Evolutionary conservation across 768 basidiomycete genomes (phyloP).

Genomic region (Boletus rubescentipes): DNA sequence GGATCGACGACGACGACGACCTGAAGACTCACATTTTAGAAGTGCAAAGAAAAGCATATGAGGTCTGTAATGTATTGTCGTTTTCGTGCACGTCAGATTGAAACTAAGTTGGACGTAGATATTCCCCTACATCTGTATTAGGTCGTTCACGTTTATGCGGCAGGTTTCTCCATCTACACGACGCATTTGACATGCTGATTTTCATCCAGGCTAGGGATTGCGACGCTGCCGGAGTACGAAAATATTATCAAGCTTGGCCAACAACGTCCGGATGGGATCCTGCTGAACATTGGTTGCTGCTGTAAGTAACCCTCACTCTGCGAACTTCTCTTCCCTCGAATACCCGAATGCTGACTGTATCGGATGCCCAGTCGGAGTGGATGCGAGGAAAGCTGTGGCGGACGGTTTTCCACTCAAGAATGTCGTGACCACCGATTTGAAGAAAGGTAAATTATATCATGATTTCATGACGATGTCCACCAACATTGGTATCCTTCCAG

Average conservation of each 20-base stretch:
- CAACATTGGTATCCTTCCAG: constrained; percentile 28
- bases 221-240: constrained; percentile 18
- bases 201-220: constrained; percentile 10
- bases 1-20: constrained; percentile 27
- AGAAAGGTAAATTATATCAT: constrained; percentile 26
- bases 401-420: constrained; percentile 45
- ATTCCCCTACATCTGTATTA: constrained; percentile 31
- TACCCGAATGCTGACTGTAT: background rate
- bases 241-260: constrained; percentile 36
- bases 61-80: constrained; percentile 13
- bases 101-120: constrained; percentile 13
- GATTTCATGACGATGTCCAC: background rate
- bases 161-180: background rate
- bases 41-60: constrained; percentile 31
- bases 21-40: constrained; percentile 32
- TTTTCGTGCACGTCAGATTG: background rate
- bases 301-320: constrained; percentile 27
- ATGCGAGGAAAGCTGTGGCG: constrained; percentile 39
- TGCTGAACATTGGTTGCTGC: constrained; percentile 48
- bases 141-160: constrained; percentile 25
- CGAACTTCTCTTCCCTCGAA: background rate
- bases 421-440: constrained; percentile 39
- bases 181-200: background rate
- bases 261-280: constrained; percentile 36
- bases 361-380: constrained; percentile 23